Conservation (phyloP, 768 basidiomycete species). For the Kwoniella botswanensis region DNA sequence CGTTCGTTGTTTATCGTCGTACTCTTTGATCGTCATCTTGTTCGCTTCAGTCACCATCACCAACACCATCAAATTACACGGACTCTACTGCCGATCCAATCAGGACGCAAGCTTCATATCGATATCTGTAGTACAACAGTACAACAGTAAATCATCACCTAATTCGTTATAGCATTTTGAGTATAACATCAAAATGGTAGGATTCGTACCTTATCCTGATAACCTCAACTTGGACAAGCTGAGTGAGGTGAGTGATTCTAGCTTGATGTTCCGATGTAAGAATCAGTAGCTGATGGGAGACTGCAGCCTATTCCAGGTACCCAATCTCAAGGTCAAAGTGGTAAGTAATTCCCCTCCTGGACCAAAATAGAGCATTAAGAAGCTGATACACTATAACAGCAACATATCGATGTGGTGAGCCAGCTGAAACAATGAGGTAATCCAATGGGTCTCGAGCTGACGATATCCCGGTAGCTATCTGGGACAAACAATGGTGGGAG, state of each 20-base stretch:
- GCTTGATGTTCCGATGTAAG: background rate
- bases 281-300: background rate
- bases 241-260: slow-evolving; percentile 44
- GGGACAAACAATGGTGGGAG: slow-evolving; percentile 26
- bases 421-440: no score
- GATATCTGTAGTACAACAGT: background rate
- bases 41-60: no score
- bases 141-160: background rate
- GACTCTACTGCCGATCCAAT: no score
- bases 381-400: slow-evolving; percentile 14
- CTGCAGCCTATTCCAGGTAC: slow-evolving; percentile 39
- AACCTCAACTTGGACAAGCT: slow-evolving; percentile 43
- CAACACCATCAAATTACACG: no score
- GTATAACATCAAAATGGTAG: slow-evolving; percentile 12
- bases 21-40: no score
- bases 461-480: slow-evolving; percentile 25
- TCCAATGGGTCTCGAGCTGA: slow-evolving; percentile 8
- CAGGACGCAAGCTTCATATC: no score
- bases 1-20: no score
- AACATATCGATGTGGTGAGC: slow-evolving; percentile 42
- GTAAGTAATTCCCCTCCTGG: slow-evolving; percentile 27
- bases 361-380: background rate
- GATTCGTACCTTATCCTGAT: slow-evolving; percentile 35
- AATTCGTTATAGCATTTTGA: slow-evolving; percentile 13
- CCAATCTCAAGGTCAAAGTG: slow-evolving; percentile 35